phyloP scores from a whole-genome alignment of 352 stramenopile genomes.

The Proteromonas lacertae region DNA sequence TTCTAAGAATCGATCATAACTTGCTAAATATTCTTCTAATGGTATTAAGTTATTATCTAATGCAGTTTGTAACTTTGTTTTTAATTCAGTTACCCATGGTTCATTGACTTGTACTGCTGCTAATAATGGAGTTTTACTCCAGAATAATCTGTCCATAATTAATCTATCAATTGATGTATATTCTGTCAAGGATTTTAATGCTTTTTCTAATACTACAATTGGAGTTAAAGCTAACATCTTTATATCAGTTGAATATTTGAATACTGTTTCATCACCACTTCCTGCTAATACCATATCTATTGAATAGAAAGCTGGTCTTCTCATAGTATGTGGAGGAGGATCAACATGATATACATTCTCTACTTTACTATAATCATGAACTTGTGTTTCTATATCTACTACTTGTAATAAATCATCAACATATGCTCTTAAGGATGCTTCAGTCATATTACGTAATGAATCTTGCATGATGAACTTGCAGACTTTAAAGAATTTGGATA shows the following conservation, averaged over 20 bases:
- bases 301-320: slow-evolving; percentile 11
- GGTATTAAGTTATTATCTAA: slow-evolving; percentile 12
- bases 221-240: slow-evolving; percentile 27
- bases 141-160: slow-evolving; percentile 73
- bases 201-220: slow-evolving; percentile 30
- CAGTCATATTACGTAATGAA: slow-evolving; percentile 12
- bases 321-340: too few species aligned
- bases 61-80: slow-evolving; percentile 17
- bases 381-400: slow-evolving; percentile 4
- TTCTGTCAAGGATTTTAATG: slow-evolving; percentile 20
- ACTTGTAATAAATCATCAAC: slow-evolving; percentile 5
- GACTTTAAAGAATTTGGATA: slow-evolving; percentile 17
- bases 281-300: slow-evolving; percentile 8
- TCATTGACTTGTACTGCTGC: slow-evolving; percentile 33
- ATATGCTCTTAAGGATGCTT: slow-evolving; percentile 9
- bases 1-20: slow-evolving; percentile 33
- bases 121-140: slow-evolving; percentile 50
- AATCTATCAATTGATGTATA: slow-evolving; percentile 48
- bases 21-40: slow-evolving; percentile 23
- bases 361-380: slow-evolving; percentile 1
- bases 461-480: slow-evolving; percentile 31
- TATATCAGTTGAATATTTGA: slow-evolving; percentile 29
- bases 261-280: background rate
- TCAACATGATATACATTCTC: too few species aligned
- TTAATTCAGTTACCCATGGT: slow-evolving; percentile 27